These are phyloP conservation scores for Galerina marginata DNA, from an alignment of 768 basidiomycete genomes.

Conservation along the genomic window DNA sequence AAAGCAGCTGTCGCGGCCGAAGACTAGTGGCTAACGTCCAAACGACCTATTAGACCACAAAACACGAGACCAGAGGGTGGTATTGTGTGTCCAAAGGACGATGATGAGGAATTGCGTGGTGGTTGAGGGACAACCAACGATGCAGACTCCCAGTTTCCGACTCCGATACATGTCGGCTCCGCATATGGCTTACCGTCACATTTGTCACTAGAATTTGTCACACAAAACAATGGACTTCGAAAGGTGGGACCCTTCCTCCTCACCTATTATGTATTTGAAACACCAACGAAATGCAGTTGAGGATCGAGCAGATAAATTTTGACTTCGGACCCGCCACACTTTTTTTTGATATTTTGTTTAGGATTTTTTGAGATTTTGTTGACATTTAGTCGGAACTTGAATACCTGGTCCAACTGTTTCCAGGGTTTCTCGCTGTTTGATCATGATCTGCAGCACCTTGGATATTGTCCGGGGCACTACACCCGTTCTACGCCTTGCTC, in stretches of 20 bases:
- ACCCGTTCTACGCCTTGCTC: too few species aligned
- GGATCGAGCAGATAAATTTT: too few species aligned
- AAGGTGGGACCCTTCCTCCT: neutral
- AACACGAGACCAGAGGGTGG: constrained; percentile 28
- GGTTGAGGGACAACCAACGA: constrained; percentile 55
- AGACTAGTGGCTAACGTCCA: constrained; percentile 19
- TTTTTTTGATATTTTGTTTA: too few species aligned
- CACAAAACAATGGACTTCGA: neutral
- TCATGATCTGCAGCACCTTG: too few species aligned
- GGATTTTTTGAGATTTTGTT: too few species aligned
- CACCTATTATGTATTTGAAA: too few species aligned
- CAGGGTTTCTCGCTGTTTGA: too few species aligned
- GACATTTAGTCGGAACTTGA: too few species aligned
- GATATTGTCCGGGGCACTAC: too few species aligned
- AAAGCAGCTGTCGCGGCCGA: constrained; percentile 28
- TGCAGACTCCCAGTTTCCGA: constrained; percentile 40
- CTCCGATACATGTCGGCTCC: constrained; percentile 51
- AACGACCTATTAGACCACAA: constrained; percentile 27
- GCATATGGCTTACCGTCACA: constrained; percentile 21
- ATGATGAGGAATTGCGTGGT: constrained; percentile 42
- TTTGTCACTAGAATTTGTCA: constrained; percentile 16
- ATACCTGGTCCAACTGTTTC: too few species aligned
- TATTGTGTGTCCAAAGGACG: constrained; percentile 32
- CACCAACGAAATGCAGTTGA: too few species aligned
- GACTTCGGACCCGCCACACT: too few species aligned